Evolutionary conservation across 176 grass and related monocot species (phyloP).

Genomic region (Rhynchospora pubera): DNA sequence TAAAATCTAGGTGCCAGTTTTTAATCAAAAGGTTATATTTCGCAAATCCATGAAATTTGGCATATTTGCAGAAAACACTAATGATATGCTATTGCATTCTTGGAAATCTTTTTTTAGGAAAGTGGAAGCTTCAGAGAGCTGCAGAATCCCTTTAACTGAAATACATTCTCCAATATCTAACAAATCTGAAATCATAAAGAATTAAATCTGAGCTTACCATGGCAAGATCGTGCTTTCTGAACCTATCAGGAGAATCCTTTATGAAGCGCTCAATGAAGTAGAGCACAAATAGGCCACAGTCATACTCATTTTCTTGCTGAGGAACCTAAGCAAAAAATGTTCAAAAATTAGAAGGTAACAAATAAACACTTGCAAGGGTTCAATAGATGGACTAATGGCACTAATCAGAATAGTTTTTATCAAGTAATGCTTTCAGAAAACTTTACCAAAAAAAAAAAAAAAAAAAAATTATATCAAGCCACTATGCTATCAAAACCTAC

Average conservation of each 20-base stretch:
- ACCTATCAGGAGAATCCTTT: constrained; percentile 57
- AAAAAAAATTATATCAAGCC: not conserved
- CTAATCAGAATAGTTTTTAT: not conserved
- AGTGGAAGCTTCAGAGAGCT: too few relatives aligned
- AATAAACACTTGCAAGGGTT: not conserved
- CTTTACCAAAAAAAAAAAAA: not conserved
- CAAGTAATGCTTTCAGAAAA: not conserved
- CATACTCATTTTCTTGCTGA: constrained; percentile 63
- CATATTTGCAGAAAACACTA: not conserved
- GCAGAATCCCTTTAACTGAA: too few relatives aligned
- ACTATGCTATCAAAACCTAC: not conserved
- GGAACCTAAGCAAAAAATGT: constrained; percentile 41
- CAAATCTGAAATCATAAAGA: not conserved
- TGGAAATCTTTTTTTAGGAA: not conserved
- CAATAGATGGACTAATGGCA: not conserved
- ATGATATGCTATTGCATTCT: not conserved
- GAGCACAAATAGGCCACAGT: constrained; percentile 89
- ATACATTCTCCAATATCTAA: not conserved
- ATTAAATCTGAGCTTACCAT: constrained; percentile 39
- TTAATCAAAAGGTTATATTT: not conserved
- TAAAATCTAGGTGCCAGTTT: constrained; percentile 2
- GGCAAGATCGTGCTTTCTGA: constrained; percentile 35
- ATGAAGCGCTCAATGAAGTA: constrained; percentile 69
- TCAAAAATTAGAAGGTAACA: not conserved
- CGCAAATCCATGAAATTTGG: constrained; percentile 4